Evolutionary conservation across 805 yeast species (phyloP), one percentile per base, ranked within the genome.

Genomic region (Nakazawaea ernobii): DNA sequence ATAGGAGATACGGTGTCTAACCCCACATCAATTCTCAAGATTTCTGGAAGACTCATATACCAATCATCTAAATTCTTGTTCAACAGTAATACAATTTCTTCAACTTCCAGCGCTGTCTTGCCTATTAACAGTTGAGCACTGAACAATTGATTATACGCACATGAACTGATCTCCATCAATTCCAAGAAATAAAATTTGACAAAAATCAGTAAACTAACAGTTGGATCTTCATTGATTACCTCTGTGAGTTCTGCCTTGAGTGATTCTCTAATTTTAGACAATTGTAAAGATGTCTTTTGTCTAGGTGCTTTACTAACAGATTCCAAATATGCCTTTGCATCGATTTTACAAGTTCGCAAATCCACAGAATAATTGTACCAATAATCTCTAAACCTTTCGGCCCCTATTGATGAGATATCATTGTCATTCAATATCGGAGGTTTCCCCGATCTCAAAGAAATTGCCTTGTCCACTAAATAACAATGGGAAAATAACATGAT

Each of bases 401-500:
- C 36, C 27, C 38, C 42, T 10, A 61, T 35, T 1, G 69, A 55
- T 2, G 70, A 54, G 10, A 69, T 59, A 53, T 77, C 80, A 8
- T 51, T 51, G 42, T 63, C 68, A 52, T 67, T 66, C 33, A 78
- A 62, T 32, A 71, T 55, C 0, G 82, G 75, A 2, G 82, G 73
- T 44, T 71, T 70, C 1, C 84, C 83, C 40, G 69, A 56, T 45
- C 72, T 70, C 47, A 74, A 57, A 43, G 77, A 67, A 13, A 63
- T 49, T 14, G 71, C 74, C 39, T 68, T 66, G 53, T 81, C 86
- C 13, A 67, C 48, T n/a, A 63, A 50, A 53, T 70, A 76, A 41
- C 80, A 70, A 13, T 63, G 52, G 69, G 78, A 71, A 79, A 82
- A 82, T 20, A 81, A 46, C 9, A 60, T 52, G 24, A 74, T 58